These are phyloP conservation scores for Begonia loranthoides DNA, from an alignment of 306 rosid species.

Conservation along the genomic window DNA sequence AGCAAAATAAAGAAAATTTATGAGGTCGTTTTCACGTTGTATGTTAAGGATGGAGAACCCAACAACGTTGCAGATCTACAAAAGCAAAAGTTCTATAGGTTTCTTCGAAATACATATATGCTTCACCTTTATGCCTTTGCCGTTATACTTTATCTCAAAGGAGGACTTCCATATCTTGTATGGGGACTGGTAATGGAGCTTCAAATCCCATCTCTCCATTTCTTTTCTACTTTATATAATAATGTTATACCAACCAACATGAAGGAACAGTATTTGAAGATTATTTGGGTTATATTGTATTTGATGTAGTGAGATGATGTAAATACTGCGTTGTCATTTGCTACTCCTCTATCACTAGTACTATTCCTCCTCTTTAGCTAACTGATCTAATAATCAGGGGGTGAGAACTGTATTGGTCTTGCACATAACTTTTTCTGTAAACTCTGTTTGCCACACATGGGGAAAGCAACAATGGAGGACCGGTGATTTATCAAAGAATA, in stretches of 20 bases:
- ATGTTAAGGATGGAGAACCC: slow-evolving; percentile 55
- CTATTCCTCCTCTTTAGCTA: too few relatives aligned
- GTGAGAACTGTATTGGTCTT: neutral
- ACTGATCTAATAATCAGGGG: neutral
- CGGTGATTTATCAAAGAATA: slow-evolving; percentile 1
- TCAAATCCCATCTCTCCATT: slow-evolving; percentile 37
- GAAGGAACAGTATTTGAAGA: too few relatives aligned
- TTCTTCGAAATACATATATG: slow-evolving; percentile 46
- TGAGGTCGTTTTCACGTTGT: neutral
- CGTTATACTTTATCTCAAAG: slow-evolving; percentile 41
- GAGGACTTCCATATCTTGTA: slow-evolving; percentile 74
- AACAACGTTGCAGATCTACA: slow-evolving; percentile 61
- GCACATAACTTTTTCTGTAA: neutral
- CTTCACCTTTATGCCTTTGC: slow-evolving; percentile 63
- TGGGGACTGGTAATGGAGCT: slow-evolving; percentile 99
- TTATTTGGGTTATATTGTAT: too few relatives aligned
- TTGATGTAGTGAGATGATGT: too few relatives aligned
- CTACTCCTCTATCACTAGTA: too few relatives aligned
- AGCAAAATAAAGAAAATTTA: too few relatives aligned
- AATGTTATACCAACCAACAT: too few relatives aligned
- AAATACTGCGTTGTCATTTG: too few relatives aligned
- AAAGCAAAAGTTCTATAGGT: slow-evolving; percentile 61
- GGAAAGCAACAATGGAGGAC: slow-evolving; percentile 4
- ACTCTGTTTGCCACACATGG: slow-evolving; percentile 1
- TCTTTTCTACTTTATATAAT: slow-evolving; percentile 15